These are phyloP conservation scores for Aeschynomene evenia DNA, from an alignment of 306 rosid genomes.

Conservation along the genomic window DNA sequence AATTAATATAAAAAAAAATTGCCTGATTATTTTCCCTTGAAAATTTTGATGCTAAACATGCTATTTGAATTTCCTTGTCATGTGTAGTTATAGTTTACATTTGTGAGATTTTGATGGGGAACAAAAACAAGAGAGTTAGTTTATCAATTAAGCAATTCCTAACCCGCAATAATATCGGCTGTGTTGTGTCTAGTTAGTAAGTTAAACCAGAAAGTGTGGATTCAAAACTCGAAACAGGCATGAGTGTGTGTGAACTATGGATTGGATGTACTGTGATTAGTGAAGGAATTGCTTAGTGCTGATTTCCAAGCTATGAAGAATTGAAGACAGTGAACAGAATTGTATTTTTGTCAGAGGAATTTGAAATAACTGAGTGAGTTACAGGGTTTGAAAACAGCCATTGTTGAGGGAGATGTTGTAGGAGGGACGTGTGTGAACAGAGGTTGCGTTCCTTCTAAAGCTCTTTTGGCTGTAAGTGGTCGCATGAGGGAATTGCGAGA, in stretches of 20 bases:
- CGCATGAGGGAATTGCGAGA: conserved; percentile 80
- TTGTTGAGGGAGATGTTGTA: conserved; percentile 80
- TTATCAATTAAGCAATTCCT: too few relatives aligned
- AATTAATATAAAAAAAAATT: too few relatives aligned
- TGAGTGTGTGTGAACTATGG: too few relatives aligned
- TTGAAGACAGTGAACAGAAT: neutral
- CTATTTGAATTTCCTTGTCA: too few relatives aligned
- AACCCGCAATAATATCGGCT: too few relatives aligned
- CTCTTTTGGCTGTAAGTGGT: conserved; percentile 88
- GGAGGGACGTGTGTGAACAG: conserved; percentile 89
- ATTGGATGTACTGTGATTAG: neutral
- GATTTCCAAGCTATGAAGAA: neutral
- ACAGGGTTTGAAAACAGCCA: conserved; percentile 86
- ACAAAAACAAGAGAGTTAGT: too few relatives aligned
- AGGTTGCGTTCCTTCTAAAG: conserved; percentile 88
- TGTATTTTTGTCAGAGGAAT: neutral
- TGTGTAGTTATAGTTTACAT: too few relatives aligned
- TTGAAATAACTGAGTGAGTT: conserved; percentile 21
- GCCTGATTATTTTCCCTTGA: too few relatives aligned
- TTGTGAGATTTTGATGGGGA: too few relatives aligned
- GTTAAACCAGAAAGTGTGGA: neutral
- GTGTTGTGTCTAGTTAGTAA: too few relatives aligned
- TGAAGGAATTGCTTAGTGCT: neutral
- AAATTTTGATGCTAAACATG: too few relatives aligned
- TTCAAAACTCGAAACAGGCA: too few relatives aligned